These are phyloP conservation scores for Dictyostelium capitatum DNA, from an alignment of 78 protist genomes.

Conservation along the genomic window DNA sequence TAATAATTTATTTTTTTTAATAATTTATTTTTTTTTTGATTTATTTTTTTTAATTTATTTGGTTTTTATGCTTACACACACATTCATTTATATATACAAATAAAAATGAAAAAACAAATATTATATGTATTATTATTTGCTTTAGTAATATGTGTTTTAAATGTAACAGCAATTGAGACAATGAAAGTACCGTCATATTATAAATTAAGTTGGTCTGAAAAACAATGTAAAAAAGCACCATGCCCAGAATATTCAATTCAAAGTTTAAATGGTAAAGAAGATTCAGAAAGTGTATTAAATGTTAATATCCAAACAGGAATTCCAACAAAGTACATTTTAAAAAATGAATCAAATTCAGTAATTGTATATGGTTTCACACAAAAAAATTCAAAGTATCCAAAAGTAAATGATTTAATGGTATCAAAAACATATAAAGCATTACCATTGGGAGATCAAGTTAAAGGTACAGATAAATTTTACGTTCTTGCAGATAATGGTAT, in stretches of 20 bases:
- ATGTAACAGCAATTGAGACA: background rate
- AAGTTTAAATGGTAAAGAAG: background rate
- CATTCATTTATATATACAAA: background rate
- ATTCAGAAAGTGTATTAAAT: background rate
- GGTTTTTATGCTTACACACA: background rate
- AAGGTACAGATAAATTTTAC: background rate
- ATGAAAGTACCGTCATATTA: background rate
- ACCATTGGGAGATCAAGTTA: background rate
- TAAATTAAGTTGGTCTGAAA: background rate
- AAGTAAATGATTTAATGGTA: background rate
- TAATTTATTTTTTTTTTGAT: background rate
- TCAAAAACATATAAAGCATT: background rate
- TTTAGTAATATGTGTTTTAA: background rate
- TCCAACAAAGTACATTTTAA: background rate
- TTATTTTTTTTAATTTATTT: background rate
- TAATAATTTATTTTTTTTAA: background rate
- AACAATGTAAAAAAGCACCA: background rate
- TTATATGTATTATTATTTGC: background rate
- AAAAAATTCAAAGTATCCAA: background rate
- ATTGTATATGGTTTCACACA: background rate
- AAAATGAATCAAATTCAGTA: background rate
- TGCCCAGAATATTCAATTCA: background rate
- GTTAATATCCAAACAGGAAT: background rate
- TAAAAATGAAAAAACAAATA: background rate
- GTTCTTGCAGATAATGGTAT: slow-evolving; percentile 3